phyloP scores from a whole-genome alignment of 495 filamentous ascomycete genomes.

The Daldinia vernicosa region DNA sequence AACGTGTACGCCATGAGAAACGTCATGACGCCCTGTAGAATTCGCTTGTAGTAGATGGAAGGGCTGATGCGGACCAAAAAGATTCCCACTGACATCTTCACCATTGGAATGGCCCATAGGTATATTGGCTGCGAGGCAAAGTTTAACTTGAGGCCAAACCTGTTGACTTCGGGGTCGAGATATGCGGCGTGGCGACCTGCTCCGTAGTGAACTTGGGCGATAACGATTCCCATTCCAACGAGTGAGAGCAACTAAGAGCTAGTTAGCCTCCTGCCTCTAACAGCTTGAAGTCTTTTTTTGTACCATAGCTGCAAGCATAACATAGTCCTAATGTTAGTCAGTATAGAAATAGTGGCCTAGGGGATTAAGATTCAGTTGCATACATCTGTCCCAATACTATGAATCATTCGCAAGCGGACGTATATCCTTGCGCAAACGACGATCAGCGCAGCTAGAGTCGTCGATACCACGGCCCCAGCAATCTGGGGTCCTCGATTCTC shows the following conservation, averaged over 20 bases:
- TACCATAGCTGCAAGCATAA: slow-evolving; percentile 55
- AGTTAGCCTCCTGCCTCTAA: slow-evolving; percentile 6
- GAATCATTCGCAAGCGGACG: slow-evolving; percentile 56
- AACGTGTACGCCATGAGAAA: slow-evolving; percentile 55
- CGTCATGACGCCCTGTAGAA: slow-evolving; percentile 48
- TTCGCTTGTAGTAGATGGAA: slow-evolving; percentile 46
- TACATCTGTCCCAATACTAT: slow-evolving; percentile 59
- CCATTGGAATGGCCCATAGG: slow-evolving; percentile 52
- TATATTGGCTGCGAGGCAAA: slow-evolving; percentile 55
- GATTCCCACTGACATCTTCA: slow-evolving; percentile 59
- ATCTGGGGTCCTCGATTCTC: slow-evolving; percentile 54
- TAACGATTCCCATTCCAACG: slow-evolving; percentile 46
- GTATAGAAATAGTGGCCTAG: not conserved
- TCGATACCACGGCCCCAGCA: slow-evolving; percentile 50
- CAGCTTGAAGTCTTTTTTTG: not conserved
- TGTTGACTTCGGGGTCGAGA: slow-evolving; percentile 36
- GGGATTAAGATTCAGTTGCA: slow-evolving; percentile 27
- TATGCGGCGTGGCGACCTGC: slow-evolving; percentile 53
- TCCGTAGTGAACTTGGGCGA: slow-evolving; percentile 52
- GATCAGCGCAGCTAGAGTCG: slow-evolving; percentile 49
- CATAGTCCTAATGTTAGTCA: slow-evolving; percentile 17
- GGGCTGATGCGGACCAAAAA: slow-evolving; percentile 56
- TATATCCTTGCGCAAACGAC: slow-evolving; percentile 50
- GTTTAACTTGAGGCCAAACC: slow-evolving; percentile 52
- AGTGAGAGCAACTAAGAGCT: slow-evolving; percentile 36